A percentile compares a stretch with the other conserved stretches of the same genome.
These are phyloP conservation scores for Syzygium syzygioides DNA, from an alignment of 441 rosid genomes.

Conservation along the genomic window DNA sequence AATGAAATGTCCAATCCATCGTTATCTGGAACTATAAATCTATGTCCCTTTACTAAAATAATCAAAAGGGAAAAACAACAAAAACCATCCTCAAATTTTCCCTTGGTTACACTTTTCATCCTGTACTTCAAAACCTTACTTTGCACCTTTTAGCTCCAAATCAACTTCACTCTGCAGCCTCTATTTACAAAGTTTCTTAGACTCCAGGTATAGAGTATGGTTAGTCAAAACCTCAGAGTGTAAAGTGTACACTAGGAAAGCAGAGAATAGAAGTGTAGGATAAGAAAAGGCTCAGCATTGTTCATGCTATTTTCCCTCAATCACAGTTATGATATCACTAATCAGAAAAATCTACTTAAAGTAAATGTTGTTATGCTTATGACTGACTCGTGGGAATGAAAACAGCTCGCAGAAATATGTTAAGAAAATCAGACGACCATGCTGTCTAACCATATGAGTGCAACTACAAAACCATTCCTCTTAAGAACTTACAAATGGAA, in stretches of 20 bases:
- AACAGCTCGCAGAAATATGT: neutral
- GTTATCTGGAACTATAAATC: neutral
- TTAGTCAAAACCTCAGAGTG: neutral
- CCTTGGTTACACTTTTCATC: neutral
- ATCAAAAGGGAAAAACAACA: neutral
- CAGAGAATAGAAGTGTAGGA: neutral
- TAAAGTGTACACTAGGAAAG: neutral
- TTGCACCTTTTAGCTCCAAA: neutral
- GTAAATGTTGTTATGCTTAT: neutral
- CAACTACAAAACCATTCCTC: neutral
- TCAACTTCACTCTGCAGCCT: neutral
- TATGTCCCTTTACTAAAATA: neutral
- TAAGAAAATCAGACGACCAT: neutral
- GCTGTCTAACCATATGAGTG: neutral
- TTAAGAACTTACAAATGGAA: neutral
- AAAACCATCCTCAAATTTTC: neutral
- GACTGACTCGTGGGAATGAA: neutral
- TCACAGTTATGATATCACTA: neutral
- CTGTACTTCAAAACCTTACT: neutral
- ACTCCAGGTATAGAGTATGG: neutral
- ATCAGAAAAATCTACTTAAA: neutral
- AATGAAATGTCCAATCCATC: neutral
- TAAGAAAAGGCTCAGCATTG: neutral
- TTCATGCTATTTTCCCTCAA: neutral
- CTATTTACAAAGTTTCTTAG: neutral